Base-by-base conservation (phyloP, 208 protist genomes). In the Eutreptiella sp. region DNA sequence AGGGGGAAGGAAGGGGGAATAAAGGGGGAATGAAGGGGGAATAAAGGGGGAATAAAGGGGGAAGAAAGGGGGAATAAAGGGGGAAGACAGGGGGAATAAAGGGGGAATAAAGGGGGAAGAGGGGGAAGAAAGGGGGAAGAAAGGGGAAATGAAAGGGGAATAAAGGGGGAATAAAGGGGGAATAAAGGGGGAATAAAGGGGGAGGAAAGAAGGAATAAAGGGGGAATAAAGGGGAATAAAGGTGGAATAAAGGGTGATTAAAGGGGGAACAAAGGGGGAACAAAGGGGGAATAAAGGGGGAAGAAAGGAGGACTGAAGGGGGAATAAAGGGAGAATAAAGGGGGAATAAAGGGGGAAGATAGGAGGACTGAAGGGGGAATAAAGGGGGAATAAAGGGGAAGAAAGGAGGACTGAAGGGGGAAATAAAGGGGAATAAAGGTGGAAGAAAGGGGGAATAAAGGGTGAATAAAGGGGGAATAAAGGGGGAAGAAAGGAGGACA, bases 81-180 rank as follows among this genome's bases (percentile, higher is more conserved):
- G 11, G 26, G 45, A 60, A 11, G 26, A 60, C n/a, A 47, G 26
- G 26, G 53, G 3, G 7, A 50, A 47, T 4, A 42, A 14, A 23
- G 45, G 45, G 16, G 53, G 5, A 23, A 46, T 26, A n/a, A 36
- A 60, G 34, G 21, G 45, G 38, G 26, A 60, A n/a, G 45, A 50
- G 23, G 28, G 24, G 26, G 11, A 47, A 23, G 53, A 23, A 42
- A 60, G 21, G 41, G 11, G 7, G 16, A 41, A 55, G 7, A 16
- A 36, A 7, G 11, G 7, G 32, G 4, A 46, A 47, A 46, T n/a
- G n/a, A 60, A 60, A 39, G 36, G n/a, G 11, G 36, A n/a, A n/a
- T 39, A n/a, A n/a, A n/a, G 14, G 11, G 14, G 14, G n/a, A 39
- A 11, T n/a, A 39, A 39, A n/a, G 36, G 36, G 11, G 14, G 36